Base-by-base conservation (phyloP, 768 basidiomycete species). In the Porpolomopsis calyptriformis region DNA sequence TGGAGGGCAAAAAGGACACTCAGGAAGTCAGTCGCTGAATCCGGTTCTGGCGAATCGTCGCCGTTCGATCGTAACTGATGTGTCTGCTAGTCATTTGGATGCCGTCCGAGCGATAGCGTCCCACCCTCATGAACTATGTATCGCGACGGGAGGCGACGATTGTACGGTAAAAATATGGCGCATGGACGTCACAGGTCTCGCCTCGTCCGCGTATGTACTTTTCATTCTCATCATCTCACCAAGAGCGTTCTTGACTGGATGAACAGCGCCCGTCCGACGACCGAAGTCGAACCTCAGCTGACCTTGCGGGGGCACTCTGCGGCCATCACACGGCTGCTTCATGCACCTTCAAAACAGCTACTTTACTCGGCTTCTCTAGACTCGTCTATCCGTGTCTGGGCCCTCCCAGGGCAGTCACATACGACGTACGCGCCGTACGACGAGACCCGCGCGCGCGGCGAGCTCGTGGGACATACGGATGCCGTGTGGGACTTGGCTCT, bases 141-240 rank as follows among this genome's bases (percentile, higher is more conserved):
- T 98, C 45, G 92, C 86, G n/a, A 90, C 85, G 38, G 96, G 85
- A 19, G 89, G 92, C 23, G 94, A 97, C 59, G 96, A 99, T 59
- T 87, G 79, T 60, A 92, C 90, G 5, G 82, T 98, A 45, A 99
- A 99, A 63, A 77, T 97, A 43, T 99, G 96, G 96, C 76, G 88
- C 47, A 76, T 90, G 68, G 88, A 94, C 53, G 74, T 84, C 12
- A 68, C 78, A 33, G 72, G 77, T 53, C 68, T 92, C 49, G 73
- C 87, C 24, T 83, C 84, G 35, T 79, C 80, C 46, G 74, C 75
- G 89, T 92, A 67, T 60, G 88, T 78, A 46, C 29, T 55, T 49
- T 38, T 39, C 45, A n/a, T n/a, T n/a, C n/a, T n/a, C n/a, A n/a
- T 48, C 26, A 43, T 29, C 49, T 40, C 43, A 23, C 26, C 18